Evolutionary conservation across 306 rosid genomes (phyloP).

Genomic region (Fragaria nilgerrensis): DNA sequence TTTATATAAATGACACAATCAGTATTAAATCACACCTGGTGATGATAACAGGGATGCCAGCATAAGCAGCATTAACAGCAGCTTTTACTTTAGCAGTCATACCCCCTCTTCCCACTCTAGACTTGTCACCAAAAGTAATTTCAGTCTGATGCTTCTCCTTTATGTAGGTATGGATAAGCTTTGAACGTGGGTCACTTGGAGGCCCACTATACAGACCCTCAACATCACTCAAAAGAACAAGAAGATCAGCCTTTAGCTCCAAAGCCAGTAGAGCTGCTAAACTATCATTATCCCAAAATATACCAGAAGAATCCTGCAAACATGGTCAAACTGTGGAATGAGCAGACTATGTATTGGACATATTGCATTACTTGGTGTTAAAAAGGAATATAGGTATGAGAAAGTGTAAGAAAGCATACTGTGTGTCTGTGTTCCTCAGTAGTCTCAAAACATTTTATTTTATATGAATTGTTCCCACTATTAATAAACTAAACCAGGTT

Average conservation of each 20-base stretch:
- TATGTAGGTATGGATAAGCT: constrained; percentile 85
- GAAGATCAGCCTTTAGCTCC: constrained; percentile 97
- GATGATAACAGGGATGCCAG: constrained; percentile 93
- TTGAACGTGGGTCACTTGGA: constrained; percentile 88
- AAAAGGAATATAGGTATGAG: background rate
- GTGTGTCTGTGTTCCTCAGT: background rate
- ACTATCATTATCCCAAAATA: constrained; percentile 99
- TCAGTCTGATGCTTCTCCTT: constrained; percentile 87
- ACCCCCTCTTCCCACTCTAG: constrained; percentile 99
- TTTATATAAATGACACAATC: constrained; percentile 8
- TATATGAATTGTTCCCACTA: background rate
- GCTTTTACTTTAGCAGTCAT: constrained; percentile 99
- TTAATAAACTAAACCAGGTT: constrained; percentile 3
- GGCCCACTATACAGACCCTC: constrained; percentile 97
- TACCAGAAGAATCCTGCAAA: constrained; percentile 94
- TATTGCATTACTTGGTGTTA: background rate
- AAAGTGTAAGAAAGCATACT: constrained; percentile 6
- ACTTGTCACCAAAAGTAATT: constrained; percentile 97
- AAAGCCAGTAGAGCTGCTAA: constrained; percentile 92
- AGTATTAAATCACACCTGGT: constrained; percentile 56
- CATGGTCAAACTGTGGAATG: constrained; percentile 16
- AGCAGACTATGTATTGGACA: constrained; percentile 1
- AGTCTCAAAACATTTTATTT: background rate
- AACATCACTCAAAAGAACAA: constrained; percentile 90
- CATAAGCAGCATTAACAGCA: constrained; percentile 82